phyloP scores from a whole-genome alignment of 2,329 filamentous ascomycete genomes.

The Phialophora chinensis region DNA sequence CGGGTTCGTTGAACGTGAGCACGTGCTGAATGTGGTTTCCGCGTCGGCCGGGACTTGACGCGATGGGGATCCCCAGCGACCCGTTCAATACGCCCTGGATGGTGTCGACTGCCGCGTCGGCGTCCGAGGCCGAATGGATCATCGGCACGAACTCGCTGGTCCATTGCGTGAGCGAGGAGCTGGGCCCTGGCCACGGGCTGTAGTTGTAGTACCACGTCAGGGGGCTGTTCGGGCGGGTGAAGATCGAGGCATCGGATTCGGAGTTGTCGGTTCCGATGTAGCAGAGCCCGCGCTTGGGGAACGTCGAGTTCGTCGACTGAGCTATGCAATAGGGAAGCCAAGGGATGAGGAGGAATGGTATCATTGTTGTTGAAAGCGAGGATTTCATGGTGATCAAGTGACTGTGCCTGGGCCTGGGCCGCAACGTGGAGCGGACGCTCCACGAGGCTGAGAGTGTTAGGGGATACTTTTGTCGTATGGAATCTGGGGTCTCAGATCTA shows the following conservation, averaged over 20 bases:
- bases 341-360: slow-evolving; percentile 1
- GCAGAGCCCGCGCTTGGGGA: slow-evolving; percentile 72
- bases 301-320: slow-evolving; percentile 18
- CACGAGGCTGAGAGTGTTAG: background rate
- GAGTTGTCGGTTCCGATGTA: slow-evolving; percentile 66
- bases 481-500: background rate
- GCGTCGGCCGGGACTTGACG: background rate
- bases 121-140: slow-evolving; percentile 69
- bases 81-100: slow-evolving; percentile 24
- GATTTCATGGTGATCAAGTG: slow-evolving; percentile 6
- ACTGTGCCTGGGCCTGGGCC: background rate
- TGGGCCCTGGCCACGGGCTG: slow-evolving; percentile 63
- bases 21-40: slow-evolving; percentile 68
- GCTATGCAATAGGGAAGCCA: background rate
- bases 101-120: slow-evolving; percentile 17
- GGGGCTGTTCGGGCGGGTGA: slow-evolving; percentile 62
- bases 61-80: background rate
- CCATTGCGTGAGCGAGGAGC: slow-evolving; percentile 48
- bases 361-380: background rate
- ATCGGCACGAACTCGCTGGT: slow-evolving; percentile 78
- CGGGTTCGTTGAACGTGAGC: slow-evolving; percentile 81
- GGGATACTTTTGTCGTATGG: background rate
- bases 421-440: background rate
- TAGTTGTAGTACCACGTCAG: slow-evolving; percentile 91
- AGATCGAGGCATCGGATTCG: slow-evolving; percentile 67